phyloP scores from a whole-genome alignment of 1,284 basidiomycete genomes.

The Ceratobasidium sp. region DNA sequence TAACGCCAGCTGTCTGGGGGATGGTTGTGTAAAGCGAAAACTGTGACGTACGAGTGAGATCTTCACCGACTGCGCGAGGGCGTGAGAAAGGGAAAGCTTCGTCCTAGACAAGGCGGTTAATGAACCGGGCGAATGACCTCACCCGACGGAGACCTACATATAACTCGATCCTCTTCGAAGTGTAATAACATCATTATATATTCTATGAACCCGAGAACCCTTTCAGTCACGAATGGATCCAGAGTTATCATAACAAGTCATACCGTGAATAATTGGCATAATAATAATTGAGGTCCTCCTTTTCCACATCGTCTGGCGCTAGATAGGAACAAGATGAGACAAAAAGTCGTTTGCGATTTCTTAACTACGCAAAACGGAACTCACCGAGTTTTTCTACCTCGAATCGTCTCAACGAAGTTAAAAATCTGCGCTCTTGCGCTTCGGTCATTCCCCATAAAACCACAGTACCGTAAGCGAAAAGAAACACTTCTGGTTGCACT shows the following conservation, averaged over 20 bases:
- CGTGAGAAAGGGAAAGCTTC: conserved; percentile 93
- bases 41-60: conserved; percentile 75
- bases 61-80: conserved; percentile 94
- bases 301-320: conserved; percentile 86
- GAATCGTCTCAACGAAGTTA: conserved; percentile 88
- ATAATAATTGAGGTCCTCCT: conserved; percentile 97
- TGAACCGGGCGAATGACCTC: conserved; percentile 40
- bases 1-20: too few relatives aligned
- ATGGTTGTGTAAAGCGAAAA: background rate
- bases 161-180: conserved; percentile 93
- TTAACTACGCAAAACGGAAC: conserved; percentile 41
- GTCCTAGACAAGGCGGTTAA: conserved; percentile 65
- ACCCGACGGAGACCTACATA: conserved; percentile 66
- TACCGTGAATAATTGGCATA: conserved; percentile 95
- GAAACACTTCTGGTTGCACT: conserved; percentile 82
- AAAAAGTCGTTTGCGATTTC: background rate
- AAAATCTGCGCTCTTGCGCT: conserved; percentile 85
- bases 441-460: conserved; percentile 99
- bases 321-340: conserved; percentile 21
- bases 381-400: conserved; percentile 86
- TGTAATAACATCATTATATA: conserved; percentile 98
- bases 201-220: conserved; percentile 57
- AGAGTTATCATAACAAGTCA: conserved; percentile 43
- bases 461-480: conserved; percentile 89
- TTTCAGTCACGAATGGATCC: conserved; percentile 3